Evolutionary conservation across 192 early-diverging fungal species (phyloP).

Genomic region (Phycomyces nitens): DNA sequence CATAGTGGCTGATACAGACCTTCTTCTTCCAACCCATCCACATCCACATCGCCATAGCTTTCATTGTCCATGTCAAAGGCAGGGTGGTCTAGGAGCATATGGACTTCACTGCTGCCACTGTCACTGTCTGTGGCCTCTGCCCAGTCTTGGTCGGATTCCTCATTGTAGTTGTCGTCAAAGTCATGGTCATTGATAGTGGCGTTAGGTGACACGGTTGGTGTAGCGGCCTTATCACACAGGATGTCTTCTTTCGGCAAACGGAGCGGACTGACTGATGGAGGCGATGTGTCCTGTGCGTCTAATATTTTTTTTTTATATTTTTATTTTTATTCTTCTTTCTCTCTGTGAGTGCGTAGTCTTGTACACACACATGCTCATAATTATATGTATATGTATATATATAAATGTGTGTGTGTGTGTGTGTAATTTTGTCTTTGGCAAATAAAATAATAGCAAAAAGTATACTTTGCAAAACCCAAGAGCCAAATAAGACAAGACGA

Average conservation of each 20-base stretch:
- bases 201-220: neutral
- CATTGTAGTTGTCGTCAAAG: constrained; percentile 34
- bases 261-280: too few species aligned
- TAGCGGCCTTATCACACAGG: neutral
- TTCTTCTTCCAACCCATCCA: constrained; percentile 25
- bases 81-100: constrained; percentile 16
- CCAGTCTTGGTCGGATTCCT: constrained; percentile 38
- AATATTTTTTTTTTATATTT: too few species aligned
- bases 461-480: too few species aligned
- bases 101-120: constrained; percentile 11
- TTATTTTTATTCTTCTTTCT: too few species aligned
- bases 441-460: neutral
- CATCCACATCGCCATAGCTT: constrained; percentile 17
- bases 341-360: too few species aligned
- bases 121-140: constrained; percentile 10
- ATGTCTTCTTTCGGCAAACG: neutral
- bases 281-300: too few species aligned
- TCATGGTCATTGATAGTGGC: constrained; percentile 13
- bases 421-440: neutral
- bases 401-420: neutral
- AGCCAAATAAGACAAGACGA: too few species aligned
- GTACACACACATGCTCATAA: too few species aligned
- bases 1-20: constrained; percentile 24
- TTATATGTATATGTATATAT: neutral
- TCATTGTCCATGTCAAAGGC: constrained; percentile 21